phyloP scores from a whole-genome alignment of 371 early-diverging fungal species.

The Choanephora cucurbitarum region DNA sequence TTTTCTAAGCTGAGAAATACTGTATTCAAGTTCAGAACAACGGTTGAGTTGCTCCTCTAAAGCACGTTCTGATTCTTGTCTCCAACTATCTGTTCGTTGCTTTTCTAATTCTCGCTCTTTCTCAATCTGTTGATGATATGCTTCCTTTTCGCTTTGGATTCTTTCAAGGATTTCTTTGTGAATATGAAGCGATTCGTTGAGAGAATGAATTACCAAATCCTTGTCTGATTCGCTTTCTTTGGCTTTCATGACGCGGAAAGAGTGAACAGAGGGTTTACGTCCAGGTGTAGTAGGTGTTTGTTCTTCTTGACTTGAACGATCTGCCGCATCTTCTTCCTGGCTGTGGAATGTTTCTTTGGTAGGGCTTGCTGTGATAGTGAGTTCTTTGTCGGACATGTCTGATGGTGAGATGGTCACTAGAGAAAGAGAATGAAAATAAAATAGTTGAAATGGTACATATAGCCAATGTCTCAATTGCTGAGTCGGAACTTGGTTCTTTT shows the following conservation, averaged over 20 bases:
- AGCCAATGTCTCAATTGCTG: too few relatives aligned
- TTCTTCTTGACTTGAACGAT: slow-evolving; percentile 1
- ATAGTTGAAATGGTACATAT: too few relatives aligned
- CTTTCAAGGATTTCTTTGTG: slow-evolving; percentile 47
- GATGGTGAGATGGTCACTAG: too few relatives aligned
- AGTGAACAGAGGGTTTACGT: slow-evolving; percentile 19
- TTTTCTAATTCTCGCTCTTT: slow-evolving; percentile 29
- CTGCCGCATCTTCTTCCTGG: not conserved
- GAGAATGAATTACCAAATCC: slow-evolving; percentile 40
- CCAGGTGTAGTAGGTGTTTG: slow-evolving; percentile 7
- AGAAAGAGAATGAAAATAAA: too few relatives aligned
- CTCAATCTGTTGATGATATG: slow-evolving; percentile 23
- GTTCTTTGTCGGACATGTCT: too few relatives aligned
- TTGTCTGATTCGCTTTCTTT: slow-evolving; percentile 25
- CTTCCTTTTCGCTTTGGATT: slow-evolving; percentile 40
- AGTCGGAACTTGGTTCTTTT: too few relatives aligned
- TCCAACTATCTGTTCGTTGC: slow-evolving; percentile 14
- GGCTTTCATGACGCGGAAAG: slow-evolving; percentile 17
- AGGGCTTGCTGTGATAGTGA: too few relatives aligned
- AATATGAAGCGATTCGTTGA: slow-evolving; percentile 43
- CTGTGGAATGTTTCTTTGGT: not conserved
- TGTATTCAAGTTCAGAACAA: slow-evolving; percentile 27
- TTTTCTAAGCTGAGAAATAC: slow-evolving; percentile 14
- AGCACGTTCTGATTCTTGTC: slow-evolving; percentile 14
- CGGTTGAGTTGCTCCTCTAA: slow-evolving; percentile 25